phyloP scores from a whole-genome alignment of 2,329 filamentous ascomycete genomes.

The Cladosporium oxysporum region DNA sequence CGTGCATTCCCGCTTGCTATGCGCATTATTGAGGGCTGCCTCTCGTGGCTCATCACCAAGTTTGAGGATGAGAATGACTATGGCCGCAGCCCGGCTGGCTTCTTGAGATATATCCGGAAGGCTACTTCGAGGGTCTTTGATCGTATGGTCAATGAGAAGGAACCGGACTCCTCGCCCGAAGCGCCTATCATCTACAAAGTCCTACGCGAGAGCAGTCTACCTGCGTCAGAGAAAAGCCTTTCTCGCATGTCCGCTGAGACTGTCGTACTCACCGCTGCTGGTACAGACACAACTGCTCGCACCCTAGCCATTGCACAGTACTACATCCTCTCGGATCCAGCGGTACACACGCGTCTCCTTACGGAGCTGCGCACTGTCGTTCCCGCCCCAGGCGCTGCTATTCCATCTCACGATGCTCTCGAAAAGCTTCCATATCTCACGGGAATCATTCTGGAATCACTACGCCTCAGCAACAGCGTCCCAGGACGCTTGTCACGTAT shows the following conservation, averaged over 20 bases:
- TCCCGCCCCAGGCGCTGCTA: constrained; percentile 16
- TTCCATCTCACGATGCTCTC: constrained; percentile 16
- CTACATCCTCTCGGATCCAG: constrained; percentile 42
- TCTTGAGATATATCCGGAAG: background rate
- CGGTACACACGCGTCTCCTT: constrained; percentile 38
- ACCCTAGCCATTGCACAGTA: constrained; percentile 46
- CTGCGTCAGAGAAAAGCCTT: background rate
- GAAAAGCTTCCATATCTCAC: constrained; percentile 25
- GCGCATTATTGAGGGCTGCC: background rate
- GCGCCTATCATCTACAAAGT: background rate
- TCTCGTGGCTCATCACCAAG: background rate
- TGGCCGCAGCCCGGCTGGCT: background rate
- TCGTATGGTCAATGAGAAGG: background rate
- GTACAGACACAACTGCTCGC: constrained; percentile 47
- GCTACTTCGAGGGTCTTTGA: background rate
- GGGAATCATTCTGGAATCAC: constrained; percentile 25
- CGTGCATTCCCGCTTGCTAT: background rate
- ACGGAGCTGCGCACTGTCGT: constrained; percentile 38
- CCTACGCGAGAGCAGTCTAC: background rate
- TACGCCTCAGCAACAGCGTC: constrained; percentile 29
- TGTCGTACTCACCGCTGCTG: constrained; percentile 48
- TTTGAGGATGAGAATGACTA: background rate
- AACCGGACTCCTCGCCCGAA: background rate
- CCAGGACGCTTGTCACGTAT: constrained; percentile 26
- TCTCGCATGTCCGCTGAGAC: constrained; percentile 44